phyloP scores from a whole-genome alignment of 495 filamentous ascomycete species.

The Lentithecium fluviatile region DNA sequence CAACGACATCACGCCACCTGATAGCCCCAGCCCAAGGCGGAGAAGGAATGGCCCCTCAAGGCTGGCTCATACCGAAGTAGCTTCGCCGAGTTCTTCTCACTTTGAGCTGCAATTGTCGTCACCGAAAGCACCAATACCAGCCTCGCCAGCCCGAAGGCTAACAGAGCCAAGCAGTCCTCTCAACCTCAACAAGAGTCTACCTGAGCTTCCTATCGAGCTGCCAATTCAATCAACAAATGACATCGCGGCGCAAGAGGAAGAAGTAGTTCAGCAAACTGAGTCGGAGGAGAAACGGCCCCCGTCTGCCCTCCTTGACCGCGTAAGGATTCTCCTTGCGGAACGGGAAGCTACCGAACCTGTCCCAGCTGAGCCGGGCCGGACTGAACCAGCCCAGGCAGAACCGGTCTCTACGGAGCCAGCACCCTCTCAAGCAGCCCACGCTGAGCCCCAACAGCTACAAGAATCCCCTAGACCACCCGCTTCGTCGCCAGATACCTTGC shows the following conservation, averaged over 20 bases:
- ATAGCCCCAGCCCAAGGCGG: not conserved
- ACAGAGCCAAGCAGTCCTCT: not conserved
- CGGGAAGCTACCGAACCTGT: not conserved
- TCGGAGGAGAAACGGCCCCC: not conserved
- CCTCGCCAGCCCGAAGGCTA: not conserved
- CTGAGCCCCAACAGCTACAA: not conserved
- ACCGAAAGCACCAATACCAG: not conserved
- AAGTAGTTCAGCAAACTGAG: not conserved
- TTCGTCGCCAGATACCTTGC: slow-evolving; percentile 11
- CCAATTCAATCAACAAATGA: slow-evolving; percentile 9
- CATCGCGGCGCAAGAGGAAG: not conserved
- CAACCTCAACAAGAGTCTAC: slow-evolving; percentile 23
- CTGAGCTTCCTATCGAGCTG: slow-evolving; percentile 15
- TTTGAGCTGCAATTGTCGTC: not conserved
- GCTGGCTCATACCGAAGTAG: not conserved
- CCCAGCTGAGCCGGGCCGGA: not conserved
- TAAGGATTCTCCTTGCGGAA: not conserved
- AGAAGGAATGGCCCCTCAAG: not conserved
- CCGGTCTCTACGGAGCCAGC: no score
- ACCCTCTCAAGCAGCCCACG: not conserved
- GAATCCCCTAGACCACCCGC: not conserved
- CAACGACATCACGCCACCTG: not conserved
- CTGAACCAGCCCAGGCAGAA: no score
- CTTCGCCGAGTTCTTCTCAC: not conserved
- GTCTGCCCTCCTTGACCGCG: not conserved